Percentiles rank a stretch among this genome's conserved stretches.
phyloP scores from a whole-genome alignment of 2,329 filamentous ascomycete genomes.

The Cladophialophora chaetospira region DNA sequence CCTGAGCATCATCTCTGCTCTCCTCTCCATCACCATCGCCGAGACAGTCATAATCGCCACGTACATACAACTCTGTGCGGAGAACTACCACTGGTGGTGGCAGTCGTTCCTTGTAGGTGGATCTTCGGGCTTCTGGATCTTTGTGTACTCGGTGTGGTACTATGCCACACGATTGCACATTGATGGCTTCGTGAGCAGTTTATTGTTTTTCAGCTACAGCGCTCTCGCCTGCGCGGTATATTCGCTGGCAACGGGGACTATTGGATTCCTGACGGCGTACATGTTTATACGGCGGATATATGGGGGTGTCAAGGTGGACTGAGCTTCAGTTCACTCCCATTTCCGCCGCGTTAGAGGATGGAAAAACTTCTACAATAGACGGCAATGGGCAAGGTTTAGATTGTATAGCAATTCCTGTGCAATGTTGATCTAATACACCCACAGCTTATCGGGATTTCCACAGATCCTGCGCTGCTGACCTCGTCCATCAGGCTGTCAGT shows the following conservation, averaged over 20 bases:
- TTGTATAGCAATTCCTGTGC: constrained; percentile 9
- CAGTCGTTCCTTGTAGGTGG: constrained; percentile 80
- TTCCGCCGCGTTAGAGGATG: background rate
- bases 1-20: constrained; percentile 70
- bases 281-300: constrained; percentile 80
- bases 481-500: too few relatives aligned
- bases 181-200: constrained; percentile 72
- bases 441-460: background rate
- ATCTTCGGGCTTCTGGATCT: constrained; percentile 77
- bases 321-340: background rate
- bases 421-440: constrained; percentile 4
- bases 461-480: background rate
- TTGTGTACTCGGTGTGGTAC: constrained; percentile 81
- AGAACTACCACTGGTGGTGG: constrained; percentile 95
- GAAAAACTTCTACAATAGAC: constrained; percentile 7
- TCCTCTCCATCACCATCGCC: constrained; percentile 74
- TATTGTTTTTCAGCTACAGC: constrained; percentile 85
- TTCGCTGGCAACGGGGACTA: constrained; percentile 76
- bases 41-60: constrained; percentile 82
- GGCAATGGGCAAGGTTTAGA: constrained; percentile 9
- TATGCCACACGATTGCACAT: constrained; percentile 80
- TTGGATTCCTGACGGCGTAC: constrained; percentile 83
- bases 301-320: constrained; percentile 34
- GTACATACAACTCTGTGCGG: constrained; percentile 78
- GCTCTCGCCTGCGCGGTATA: constrained; percentile 80